Evolutionary conservation across 2,329 filamentous ascomycete species (phyloP), one percentile per base, ranked within the genome.

Genomic region (Talaromyces sp.): DNA sequence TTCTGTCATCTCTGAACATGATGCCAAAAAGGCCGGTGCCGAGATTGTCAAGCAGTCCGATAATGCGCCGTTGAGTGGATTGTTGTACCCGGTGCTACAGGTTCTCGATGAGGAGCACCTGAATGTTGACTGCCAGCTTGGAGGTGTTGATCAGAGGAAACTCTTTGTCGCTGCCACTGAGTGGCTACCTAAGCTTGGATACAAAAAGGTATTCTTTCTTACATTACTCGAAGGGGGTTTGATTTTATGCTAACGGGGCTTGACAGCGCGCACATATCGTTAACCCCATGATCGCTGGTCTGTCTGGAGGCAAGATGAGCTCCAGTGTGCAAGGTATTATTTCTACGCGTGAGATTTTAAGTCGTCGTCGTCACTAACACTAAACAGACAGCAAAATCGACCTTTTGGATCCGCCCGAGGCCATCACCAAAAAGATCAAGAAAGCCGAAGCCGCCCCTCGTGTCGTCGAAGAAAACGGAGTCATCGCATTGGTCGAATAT

Each of bases 11-110:
- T 88, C 87, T 14, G 86, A 92, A 76, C 86, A 93, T 71, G 87
- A 95, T 70, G 91, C 92, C 17, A 91, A 92, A 77, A 95, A 91
- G 77, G 93, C 93, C 0, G 93, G 93, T 43, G 90, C 91, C 1
- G 95, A 98, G 76, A 86, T 98, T 8, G 93, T 99, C 66, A 98
- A 98, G 82, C 92, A 98, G 79, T 86, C 89, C 3, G 84, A 85
- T 60, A 92, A 93, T 69, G 85, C 89, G 10, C 84, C 89, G 3
- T 73, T 96, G 58, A 86, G 84, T 60, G 90, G 90, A 1, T 81
- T 93, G 13, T 83, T 93, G 63, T 96, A 96, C 80, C 90, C 91
- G 0, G 81, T 96, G 54, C 87, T 99, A 77, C 95, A 98, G 77
- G 90, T 90, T 0, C 80, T 98, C 53, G 93, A 98, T 70, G 93